A percentile compares a stretch with the other conserved stretches of the same genome.
These are phyloP conservation scores for Zygoascus ofunaensis DNA, from an alignment of 805 yeast species.

Conservation along the genomic window DNA sequence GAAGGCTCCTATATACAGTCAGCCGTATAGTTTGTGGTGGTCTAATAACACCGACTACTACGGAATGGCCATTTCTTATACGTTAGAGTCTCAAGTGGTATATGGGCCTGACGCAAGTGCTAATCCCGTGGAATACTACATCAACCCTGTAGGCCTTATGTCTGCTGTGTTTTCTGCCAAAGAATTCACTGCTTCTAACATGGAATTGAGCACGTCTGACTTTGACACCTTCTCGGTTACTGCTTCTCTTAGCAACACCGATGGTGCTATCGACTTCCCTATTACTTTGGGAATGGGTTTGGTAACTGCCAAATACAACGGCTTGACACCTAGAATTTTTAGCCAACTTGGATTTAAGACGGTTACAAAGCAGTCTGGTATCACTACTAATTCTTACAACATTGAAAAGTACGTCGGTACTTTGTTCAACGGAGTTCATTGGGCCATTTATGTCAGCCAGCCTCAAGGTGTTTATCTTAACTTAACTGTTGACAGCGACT, in stretches of 20 bases:
- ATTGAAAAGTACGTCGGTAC: slow-evolving; percentile 34
- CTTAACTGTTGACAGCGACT: slow-evolving; percentile 28
- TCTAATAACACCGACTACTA: slow-evolving; percentile 33
- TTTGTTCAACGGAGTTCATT: slow-evolving; percentile 34
- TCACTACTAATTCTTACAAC: slow-evolving; percentile 20
- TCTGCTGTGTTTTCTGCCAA: slow-evolving; percentile 50
- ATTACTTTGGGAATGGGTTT: slow-evolving; percentile 78
- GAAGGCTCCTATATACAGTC: slow-evolving; percentile 46
- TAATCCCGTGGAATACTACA: slow-evolving; percentile 37
- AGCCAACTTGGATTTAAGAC: slow-evolving; percentile 39
- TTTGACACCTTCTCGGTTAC: slow-evolving; percentile 45
- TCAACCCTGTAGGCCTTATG: slow-evolving; percentile 47
- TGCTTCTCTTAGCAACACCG: slow-evolving; percentile 27
- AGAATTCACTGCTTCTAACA: slow-evolving; percentile 34
- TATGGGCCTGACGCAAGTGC: slow-evolving; percentile 38
- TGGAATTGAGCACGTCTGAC: slow-evolving; percentile 36
- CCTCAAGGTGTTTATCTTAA: slow-evolving; percentile 28
- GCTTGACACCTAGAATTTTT: slow-evolving; percentile 39
- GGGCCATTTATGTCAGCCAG: slow-evolving; percentile 45
- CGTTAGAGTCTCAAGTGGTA: slow-evolving; percentile 36
- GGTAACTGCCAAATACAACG: slow-evolving; percentile 54
- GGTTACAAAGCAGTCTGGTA: slow-evolving; percentile 30
- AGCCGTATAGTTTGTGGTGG: slow-evolving; percentile 61
- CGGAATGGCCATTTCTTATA: slow-evolving; percentile 59
- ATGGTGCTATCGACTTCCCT: slow-evolving; percentile 43